Base-by-base conservation (phyloP, 441 rosid genomes). In the Populus hybrid region DNA sequence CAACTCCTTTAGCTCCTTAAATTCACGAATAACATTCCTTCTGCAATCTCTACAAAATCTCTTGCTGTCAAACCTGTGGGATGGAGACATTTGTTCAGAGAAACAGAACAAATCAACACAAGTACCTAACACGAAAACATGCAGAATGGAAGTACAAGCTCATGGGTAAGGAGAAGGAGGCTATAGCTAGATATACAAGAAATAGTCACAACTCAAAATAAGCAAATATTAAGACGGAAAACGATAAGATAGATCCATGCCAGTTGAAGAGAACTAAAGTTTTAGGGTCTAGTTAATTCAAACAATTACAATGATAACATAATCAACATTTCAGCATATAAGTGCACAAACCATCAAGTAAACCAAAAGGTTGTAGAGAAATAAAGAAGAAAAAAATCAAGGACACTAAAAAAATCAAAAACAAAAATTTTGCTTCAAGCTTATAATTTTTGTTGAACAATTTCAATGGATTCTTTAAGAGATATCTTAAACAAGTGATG, bases 41-140 rank as follows among this genome's bases (percentile, higher is more conserved):
- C 98, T 89, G 85, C 99, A 96, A 84, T 94, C 98, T 91, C 97
- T 87, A 82, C 99, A 96, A 88, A 96, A 96, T 82, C 93, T 91
- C 86, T 96, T 96, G 94, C 92, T 88, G 82, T 96, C 98, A 84
- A 96, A 96, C 92, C 99, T 96, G 91, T 77, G 81, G 78, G 67
- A 84, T 65, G 77, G 75, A 87, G 21, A 77, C 72, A 64, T 40
- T 68, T 67, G 70, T 79, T 76, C 75, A 57, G 70, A 26, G 32
- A 67, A 73, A 66, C 2, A 6, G 40, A 34, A 34, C 26, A 53
- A 14, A 42, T 40, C 10, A 24, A n/a, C 11, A 24, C 35, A 35
- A 83, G 11, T 65, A 35, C 70, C 73, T 67, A 6, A 24, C 24
- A 73, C 21, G 34, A 75, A 63, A 74, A 28, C 23, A 30, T 35